Conservation (phyloP, 2,329 filamentous ascomycete species). For the Lachnellula occidentalis region DNA sequence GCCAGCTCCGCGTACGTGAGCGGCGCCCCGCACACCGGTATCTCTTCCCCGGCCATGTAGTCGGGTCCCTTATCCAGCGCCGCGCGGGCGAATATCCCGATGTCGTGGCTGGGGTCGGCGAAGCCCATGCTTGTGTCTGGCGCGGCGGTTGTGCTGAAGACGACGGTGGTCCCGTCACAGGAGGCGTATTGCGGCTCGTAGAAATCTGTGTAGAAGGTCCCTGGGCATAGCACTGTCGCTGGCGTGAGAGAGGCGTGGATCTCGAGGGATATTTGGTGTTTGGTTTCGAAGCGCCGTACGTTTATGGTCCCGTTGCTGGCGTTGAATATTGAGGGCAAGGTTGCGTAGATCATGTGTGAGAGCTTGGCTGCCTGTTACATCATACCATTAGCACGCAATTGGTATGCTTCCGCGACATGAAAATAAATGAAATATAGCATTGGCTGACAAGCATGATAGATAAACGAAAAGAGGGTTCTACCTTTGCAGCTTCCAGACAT, state of each 20-base stretch:
- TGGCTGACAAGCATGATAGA: neutral
- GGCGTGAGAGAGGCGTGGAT: neutral
- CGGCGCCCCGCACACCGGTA: neutral
- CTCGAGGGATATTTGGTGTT: neutral
- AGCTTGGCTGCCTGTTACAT: neutral
- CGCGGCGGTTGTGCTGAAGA: constrained; percentile 34
- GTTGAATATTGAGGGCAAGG: constrained; percentile 3
- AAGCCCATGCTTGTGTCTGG: constrained; percentile 16
- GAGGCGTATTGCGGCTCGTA: neutral
- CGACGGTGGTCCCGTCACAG: constrained; percentile 36
- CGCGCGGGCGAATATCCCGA: constrained; percentile 3
- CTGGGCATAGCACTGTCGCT: constrained; percentile 3
- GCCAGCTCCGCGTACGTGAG: constrained; percentile 3
- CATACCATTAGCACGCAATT: neutral
- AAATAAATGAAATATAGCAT: neutral
- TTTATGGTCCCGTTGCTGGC: constrained; percentile 5
- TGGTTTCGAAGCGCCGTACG: constrained; percentile 2
- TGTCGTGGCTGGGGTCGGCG: constrained; percentile 2
- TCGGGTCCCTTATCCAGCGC: neutral
- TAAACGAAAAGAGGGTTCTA: neutral
- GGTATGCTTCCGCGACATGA: no score
- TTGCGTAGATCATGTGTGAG: constrained; percentile 1
- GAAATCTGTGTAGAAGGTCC: constrained; percentile 5
- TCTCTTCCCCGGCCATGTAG: neutral
- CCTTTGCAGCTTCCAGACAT: constrained; percentile 1